Evolutionary conservation across 1,284 basidiomycete genomes (phyloP), one percentile per base, ranked within the genome.

Genomic region (Pseudozyma thailandica): DNA sequence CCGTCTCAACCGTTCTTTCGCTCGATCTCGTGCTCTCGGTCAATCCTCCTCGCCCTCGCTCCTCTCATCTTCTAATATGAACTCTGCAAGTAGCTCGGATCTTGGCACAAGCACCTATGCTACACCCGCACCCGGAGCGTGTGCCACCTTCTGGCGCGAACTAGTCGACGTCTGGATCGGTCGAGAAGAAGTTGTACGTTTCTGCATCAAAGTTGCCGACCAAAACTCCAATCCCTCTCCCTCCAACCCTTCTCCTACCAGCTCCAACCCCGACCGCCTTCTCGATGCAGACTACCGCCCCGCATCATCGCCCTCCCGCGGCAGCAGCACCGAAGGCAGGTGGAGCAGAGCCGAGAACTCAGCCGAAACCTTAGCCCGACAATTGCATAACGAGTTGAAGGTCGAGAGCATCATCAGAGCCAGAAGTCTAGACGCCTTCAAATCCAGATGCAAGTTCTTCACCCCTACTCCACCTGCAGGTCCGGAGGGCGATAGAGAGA

Each of bases 381-480:
- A 81, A 43, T 23, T 81, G 35, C 74, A 70, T 33, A 81, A 81
- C 56, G 79, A 81, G 48, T 52, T 81, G n/a, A 55, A 54, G 13
- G 47, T 81, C 12, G 79, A 81, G 33, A 55, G 54, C 15, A 80
- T 80, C 48, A 74, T 80, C 30, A 51, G 78, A 5, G 65, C 69
- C 0, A 49, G 78, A 9, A 77, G 77, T 10, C 50, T 80, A 7
- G 78, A 78, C 3, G 77, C 59, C 1, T 77, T 79, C 65, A 77
- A 79, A 49, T 76, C 73, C 3, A 62, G 74, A 25, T 79, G 77
- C 28, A 66, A 56, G 23, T 65, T 74, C 30, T 79, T 79, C 51
- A 42, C 39, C 4, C 77, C 74, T 0, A 12, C 10, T 21, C 55
- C 58, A 21, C 53, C 53, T 1, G 37, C 43, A 2, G 59, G 55